Conservation (phyloP, 441 rosid genomes). For the Eutrema salsugineum region DNA sequence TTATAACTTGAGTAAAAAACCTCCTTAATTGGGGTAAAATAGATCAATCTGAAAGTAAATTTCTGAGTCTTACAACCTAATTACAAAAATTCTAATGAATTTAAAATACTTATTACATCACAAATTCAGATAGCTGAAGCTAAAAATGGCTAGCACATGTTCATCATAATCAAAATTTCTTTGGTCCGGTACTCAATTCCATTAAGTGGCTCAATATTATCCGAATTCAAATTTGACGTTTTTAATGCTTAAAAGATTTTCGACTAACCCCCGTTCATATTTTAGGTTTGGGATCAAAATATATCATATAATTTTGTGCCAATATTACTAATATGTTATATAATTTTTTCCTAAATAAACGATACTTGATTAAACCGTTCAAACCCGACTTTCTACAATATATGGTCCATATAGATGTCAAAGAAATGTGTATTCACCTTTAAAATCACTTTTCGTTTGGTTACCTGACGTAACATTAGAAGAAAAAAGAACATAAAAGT, state of each 20-base stretch:
- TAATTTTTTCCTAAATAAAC: no score
- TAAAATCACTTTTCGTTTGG: not conserved
- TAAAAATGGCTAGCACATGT: not conserved
- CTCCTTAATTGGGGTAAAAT: not conserved
- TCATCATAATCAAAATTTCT: not conserved
- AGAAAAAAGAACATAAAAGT: constrained; percentile 25
- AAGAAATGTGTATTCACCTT: not conserved
- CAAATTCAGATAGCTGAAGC: not conserved
- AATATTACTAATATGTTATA: no score
- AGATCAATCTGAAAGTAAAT: not conserved
- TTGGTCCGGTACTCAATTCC: not conserved
- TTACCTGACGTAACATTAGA: constrained; percentile 6
- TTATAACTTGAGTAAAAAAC: no score
- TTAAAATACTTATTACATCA: not conserved
- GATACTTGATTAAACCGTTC: not conserved
- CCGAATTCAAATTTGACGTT: not conserved
- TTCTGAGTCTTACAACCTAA: not conserved
- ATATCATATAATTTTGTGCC: no score
- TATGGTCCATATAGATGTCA: not conserved
- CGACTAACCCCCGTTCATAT: no score
- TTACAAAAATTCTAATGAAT: not conserved
- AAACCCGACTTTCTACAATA: not conserved
- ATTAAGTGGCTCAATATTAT: not conserved
- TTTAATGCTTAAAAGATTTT: no score
- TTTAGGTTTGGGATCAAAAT: no score